These are phyloP conservation scores for Trifolium subterraneum DNA, from an alignment of 306 rosid species.

Conservation along the genomic window DNA sequence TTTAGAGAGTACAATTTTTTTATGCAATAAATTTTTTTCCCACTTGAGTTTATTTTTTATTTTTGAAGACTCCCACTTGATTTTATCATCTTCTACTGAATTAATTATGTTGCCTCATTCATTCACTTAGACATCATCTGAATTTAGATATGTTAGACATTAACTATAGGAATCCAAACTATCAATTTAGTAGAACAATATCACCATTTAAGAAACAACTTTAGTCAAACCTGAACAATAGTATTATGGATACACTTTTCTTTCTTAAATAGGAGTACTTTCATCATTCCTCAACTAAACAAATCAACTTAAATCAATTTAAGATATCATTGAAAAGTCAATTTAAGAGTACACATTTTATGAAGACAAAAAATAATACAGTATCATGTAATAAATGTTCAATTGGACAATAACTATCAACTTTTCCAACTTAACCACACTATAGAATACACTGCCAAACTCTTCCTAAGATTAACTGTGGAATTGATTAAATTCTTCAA, in stretches of 20 bases:
- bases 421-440: constrained; percentile 35
- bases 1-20: no score
- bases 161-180: constrained; percentile 2
- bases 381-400: constrained; percentile 38
- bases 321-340: constrained; percentile 23
- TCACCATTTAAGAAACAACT: background rate
- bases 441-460: constrained; percentile 34
- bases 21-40: no score
- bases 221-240: constrained; percentile 30
- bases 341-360: constrained; percentile 33
- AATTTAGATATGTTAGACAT: background rate
- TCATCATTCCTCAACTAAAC: background rate
- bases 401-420: constrained; percentile 30
- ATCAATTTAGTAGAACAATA: constrained; percentile 13
- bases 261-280: background rate
- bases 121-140: background rate
- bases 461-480: constrained; percentile 35
- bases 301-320: constrained; percentile 10
- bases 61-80: no score
- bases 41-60: no score
- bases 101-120: background rate
- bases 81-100: background rate
- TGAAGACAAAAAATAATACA: constrained; percentile 10
- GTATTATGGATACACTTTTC: background rate
- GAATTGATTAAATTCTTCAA: constrained; percentile 10